Percentiles rank a stretch among this genome's conserved stretches.
phyloP scores from a whole-genome alignment of 441 rosid species.

The Erodium trifolium region DNA sequence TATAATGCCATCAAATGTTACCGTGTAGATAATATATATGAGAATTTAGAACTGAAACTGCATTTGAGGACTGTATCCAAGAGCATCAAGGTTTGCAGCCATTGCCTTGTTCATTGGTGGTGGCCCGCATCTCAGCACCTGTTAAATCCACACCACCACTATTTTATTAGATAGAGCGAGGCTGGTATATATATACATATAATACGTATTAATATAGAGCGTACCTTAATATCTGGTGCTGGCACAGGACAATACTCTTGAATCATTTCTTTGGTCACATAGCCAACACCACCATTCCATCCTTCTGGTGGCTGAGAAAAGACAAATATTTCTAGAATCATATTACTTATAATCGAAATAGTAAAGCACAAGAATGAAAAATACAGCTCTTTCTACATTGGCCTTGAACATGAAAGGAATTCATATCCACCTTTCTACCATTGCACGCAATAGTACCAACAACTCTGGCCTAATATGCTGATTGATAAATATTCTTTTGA shows the following conservation, averaged over 20 bases:
- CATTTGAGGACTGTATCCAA: slow-evolving; percentile 47
- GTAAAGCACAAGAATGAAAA: neutral
- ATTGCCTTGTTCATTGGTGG: slow-evolving; percentile 69
- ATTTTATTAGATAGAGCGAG: neutral
- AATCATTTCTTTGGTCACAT: slow-evolving; percentile 51
- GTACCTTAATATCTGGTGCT: slow-evolving; percentile 41
- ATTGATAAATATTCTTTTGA: no score
- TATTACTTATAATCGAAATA: neutral
- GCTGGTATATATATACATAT: neutral
- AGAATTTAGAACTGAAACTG: slow-evolving; percentile 46
- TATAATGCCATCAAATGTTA: neutral
- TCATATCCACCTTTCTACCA: neutral
- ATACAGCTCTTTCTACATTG: neutral
- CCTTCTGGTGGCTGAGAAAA: slow-evolving; percentile 49
- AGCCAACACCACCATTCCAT: slow-evolving; percentile 63
- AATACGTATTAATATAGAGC: neutral
- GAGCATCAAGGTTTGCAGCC: slow-evolving; percentile 45
- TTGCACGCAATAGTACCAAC: neutral
- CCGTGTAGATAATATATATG: no score
- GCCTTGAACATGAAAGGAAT: neutral
- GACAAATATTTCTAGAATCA: neutral
- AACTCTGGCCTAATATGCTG: neutral
- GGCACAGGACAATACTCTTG: slow-evolving; percentile 47
- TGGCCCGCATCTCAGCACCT: slow-evolving; percentile 59
- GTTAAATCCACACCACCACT: slow-evolving; percentile 8